Conservation (phyloP, 495 filamentous ascomycete genomes). For the Podospora anserina region DNA sequence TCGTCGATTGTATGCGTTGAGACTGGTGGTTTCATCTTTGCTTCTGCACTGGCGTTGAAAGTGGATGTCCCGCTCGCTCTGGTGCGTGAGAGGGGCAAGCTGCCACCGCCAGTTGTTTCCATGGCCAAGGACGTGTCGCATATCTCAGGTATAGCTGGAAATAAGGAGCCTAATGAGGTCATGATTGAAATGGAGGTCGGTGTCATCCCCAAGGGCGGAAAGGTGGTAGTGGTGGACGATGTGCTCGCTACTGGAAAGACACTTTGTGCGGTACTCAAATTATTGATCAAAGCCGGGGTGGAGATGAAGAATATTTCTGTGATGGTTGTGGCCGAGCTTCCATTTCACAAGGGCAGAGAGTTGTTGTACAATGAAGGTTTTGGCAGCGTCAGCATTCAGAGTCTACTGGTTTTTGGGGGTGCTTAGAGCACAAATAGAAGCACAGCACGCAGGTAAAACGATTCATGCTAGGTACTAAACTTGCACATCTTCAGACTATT, state of each 20-base stretch:
- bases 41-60: constrained; percentile 49
- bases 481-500: neutral
- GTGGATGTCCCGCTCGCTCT: constrained; percentile 50
- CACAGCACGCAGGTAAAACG: no score
- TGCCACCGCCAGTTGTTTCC: constrained; percentile 57
- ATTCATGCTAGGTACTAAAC: no score
- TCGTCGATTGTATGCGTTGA: constrained; percentile 53
- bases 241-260: constrained; percentile 60
- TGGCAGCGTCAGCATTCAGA: constrained; percentile 55
- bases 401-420: constrained; percentile 57
- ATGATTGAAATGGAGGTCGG: constrained; percentile 53
- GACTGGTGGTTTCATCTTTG: constrained; percentile 58
- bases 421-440: constrained; percentile 27
- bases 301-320: constrained; percentile 43
- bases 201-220: constrained; percentile 42
- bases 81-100: constrained; percentile 58
- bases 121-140: constrained; percentile 51
- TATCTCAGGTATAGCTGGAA: constrained; percentile 51
- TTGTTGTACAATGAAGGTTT: constrained; percentile 52
- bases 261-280: constrained; percentile 55
- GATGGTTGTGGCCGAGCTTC: constrained; percentile 62
- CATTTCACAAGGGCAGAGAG: constrained; percentile 55
- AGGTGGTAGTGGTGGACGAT: constrained; percentile 62
- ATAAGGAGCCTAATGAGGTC: constrained; percentile 32
- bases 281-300: constrained; percentile 50